Conservation (phyloP, 495 filamentous ascomycete genomes). For the Chaetomium fimeti region DNA sequence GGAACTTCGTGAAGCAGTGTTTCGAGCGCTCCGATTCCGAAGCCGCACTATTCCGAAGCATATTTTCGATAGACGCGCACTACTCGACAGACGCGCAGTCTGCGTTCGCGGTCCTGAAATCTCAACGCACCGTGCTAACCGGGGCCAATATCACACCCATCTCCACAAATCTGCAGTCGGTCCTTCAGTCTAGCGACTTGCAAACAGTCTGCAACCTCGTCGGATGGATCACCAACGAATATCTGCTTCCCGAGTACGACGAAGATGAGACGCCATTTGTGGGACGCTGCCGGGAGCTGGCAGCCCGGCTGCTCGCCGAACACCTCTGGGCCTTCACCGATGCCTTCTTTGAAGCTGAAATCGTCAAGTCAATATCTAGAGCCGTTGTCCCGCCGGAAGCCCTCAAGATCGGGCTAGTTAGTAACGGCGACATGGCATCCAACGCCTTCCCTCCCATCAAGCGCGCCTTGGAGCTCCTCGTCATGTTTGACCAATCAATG, state of each 20-base stretch:
- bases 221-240: constrained; percentile 78
- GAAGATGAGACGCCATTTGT: constrained; percentile 68
- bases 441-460: constrained; percentile 61
- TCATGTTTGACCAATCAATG: constrained; percentile 70
- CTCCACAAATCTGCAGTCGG: constrained; percentile 44
- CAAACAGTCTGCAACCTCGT: constrained; percentile 70
- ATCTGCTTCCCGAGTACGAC: constrained; percentile 70
- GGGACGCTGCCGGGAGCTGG: constrained; percentile 67
- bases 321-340: constrained; percentile 56
- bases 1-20: constrained; percentile 51
- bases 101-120: constrained; percentile 44
- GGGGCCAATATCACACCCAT: constrained; percentile 49
- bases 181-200: constrained; percentile 45
- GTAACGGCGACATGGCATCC: constrained; percentile 55
- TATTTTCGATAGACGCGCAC: constrained; percentile 52
- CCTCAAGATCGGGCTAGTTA: constrained; percentile 43
- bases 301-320: constrained; percentile 53
- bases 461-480: constrained; percentile 78
- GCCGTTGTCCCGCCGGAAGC: constrained; percentile 43
- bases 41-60: constrained; percentile 44
- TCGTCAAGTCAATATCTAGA: constrained; percentile 50
- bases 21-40: constrained; percentile 52
- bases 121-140: constrained; percentile 43
- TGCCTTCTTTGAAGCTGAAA: constrained; percentile 50
- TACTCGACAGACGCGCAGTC: constrained; percentile 44